A percentile compares a stretch with the other conserved stretches of the same genome.
Conservation (phyloP, 2,329 filamentous ascomycete genomes). For the Fusarium caatingaense region DNA sequence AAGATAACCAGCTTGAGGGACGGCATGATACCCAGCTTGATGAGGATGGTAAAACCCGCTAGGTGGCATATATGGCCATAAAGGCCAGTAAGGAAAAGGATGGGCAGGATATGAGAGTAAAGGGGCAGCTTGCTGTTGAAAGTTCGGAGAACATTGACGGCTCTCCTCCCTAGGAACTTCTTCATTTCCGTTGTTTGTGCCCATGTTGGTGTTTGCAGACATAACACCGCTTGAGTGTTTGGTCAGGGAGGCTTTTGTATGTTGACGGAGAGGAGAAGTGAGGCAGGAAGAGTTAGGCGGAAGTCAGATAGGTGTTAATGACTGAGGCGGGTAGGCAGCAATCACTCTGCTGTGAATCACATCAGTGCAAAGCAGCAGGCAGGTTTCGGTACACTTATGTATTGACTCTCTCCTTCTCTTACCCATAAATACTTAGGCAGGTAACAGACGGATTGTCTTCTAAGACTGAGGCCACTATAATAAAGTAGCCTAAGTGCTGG, state of each 20-base stretch:
- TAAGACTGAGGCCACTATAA: not conserved
- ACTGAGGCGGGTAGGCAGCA: not conserved
- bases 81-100: not conserved
- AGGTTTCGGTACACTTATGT: not conserved
- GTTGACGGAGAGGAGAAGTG: not conserved
- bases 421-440: not conserved
- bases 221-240: not conserved
- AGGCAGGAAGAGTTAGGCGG: not conserved
- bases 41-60: not conserved
- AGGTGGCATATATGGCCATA: not conserved
- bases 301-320: not conserved
- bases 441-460: not conserved
- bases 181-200: too few species aligned
- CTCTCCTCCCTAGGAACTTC: not conserved
- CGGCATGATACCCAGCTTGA: not conserved
- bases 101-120: not conserved
- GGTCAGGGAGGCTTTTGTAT: not conserved
- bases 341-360: not conserved
- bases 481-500: not conserved
- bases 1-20: not conserved
- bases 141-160: not conserved
- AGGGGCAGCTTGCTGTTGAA: not conserved
- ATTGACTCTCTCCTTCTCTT: not conserved
- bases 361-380: not conserved
- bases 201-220: not conserved